Evolutionary conservation across 1,284 basidiomycete species (phyloP), one percentile per base, ranked within the genome.

Genomic region (Moesziomyces sp.): DNA sequence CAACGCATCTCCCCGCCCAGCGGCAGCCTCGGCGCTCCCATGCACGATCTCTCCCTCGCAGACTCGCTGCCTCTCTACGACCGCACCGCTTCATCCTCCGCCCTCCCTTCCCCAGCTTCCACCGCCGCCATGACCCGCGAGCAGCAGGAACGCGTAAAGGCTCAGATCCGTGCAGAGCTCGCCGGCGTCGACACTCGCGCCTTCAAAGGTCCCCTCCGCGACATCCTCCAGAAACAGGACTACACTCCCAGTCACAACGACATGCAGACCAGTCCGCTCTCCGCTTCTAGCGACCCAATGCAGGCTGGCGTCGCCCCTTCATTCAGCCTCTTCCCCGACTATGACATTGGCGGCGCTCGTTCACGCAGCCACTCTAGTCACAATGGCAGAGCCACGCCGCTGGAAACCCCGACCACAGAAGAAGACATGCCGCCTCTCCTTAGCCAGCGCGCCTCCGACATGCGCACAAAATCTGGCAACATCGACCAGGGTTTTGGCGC

Each of bases 141-240:
- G 26, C 62, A 76, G 50, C 68, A 78, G 38, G 66, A 72, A 42
- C 52, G 63, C 3, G 63, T 69, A 46, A 70, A 67, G 45, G 61
- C 64, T 5, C 76, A 78, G 50, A 66, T 78, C 24, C 58, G 74
- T 1, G 61, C 57, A 40, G 78, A 79, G 34, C 71, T 79, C 3
- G 67, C 64, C 3, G 76, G 75, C 34, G 75, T 80, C 45, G 78
- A 80, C 55, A 61, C 64, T 19, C 57, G 78, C 1, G 77, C 77
- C 26, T 68, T 80, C 58, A 68, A 70, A 44, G 78, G 78, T 21
- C 78, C 74, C 9, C 49, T 80, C 38, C 59, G 77, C 7, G 74
- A 75, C 35, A 76, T 78, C 21, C 44, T 76, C 7, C 77, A 79
- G 47, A 65, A 74, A 46, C 60, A 67, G 13, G 57, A 67, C 50